Evolutionary conservation across 2,329 filamentous ascomycete species (phyloP), one percentile per base, ranked within the genome.

Genomic region (Exophiala sideris): DNA sequence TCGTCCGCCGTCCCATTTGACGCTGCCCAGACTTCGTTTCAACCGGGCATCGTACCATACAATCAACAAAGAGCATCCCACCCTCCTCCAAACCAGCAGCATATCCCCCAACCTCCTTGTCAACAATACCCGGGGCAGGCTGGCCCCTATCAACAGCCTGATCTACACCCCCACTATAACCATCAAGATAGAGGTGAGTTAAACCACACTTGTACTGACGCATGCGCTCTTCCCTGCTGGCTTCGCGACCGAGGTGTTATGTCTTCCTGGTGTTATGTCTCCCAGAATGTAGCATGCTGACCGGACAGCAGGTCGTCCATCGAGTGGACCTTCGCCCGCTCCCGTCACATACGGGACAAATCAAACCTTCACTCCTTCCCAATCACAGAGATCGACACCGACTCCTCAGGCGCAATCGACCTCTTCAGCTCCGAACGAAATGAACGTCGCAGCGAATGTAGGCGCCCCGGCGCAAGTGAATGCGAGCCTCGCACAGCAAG

Each of bases 41-140:
- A 63, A 41, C 45, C 58, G 21, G 47, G 55, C 38, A 49, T 54
- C 47, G 45, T 56, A 49, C 48, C 58, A 39, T 57, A 53, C 52
- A 54, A 58, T 18, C 36, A 56, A 32, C 58, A 61, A 46, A 36
- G 51, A 45, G 36, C 49, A 48, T 39, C 54, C 42, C 57, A 63
- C 20, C 52, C 46, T 45, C 61, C 57, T 36, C 59, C 58, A 21
- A 16, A 42, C 5, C 61, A 56, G 48, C 59, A 56, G 48, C 56
- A 36, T 14, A 48, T 45, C n/a, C 49, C 54, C 35, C 57, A 57
- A 12, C 50, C 61, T 21, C 46, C 56, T 34, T 59, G 59, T 38
- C 64, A 64, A 46, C 57, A 63, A 20, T 47, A 59, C 35, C 59
- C 58, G 32, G 58, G 58, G 9, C 63, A 62, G 32, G 24, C 48